Evolutionary conservation across 2,329 filamentous ascomycete species (phyloP).

Genomic region (Teratosphaeria destructans): DNA sequence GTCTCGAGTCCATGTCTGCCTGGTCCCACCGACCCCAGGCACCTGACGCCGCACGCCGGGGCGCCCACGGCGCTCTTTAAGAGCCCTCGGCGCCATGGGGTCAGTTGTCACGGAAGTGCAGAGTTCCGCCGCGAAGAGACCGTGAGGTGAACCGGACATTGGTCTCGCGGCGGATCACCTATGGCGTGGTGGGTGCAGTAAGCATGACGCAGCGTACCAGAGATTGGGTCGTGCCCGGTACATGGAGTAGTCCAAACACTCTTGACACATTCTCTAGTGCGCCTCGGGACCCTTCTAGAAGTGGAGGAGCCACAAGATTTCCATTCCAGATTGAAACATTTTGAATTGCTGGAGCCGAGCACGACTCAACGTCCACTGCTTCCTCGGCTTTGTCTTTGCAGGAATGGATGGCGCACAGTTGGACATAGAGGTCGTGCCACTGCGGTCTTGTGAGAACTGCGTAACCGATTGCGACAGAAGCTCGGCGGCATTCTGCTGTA

Average conservation of each 20-base stretch:
- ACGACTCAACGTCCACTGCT: too few relatives aligned
- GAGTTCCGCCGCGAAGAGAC: not conserved
- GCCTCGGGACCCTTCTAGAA: not conserved
- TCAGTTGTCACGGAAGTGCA: not conserved
- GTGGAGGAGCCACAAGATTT: too few relatives aligned
- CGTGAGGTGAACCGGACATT: not conserved
- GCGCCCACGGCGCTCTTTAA: not conserved
- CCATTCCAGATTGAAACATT: too few relatives aligned
- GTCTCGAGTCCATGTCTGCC: not conserved
- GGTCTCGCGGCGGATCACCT: not conserved
- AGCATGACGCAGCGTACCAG: not conserved
- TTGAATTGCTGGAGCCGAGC: too few relatives aligned
- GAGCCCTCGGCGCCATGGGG: not conserved
- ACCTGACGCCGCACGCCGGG: not conserved
- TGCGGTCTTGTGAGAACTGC: not conserved
- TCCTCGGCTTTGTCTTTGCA: too few relatives aligned
- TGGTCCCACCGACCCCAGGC: not conserved
- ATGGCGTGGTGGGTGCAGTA: not conserved
- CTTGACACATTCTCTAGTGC: not conserved
- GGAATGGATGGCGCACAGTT: too few relatives aligned
- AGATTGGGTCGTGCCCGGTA: not conserved
- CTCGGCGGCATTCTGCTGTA: not conserved
- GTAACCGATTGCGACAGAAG: not conserved
- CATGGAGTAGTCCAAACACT: not conserved
- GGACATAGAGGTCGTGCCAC: too few relatives aligned